Conservation (phyloP, 352 stramenopile species). For the Pythium plurisporium region DNA sequence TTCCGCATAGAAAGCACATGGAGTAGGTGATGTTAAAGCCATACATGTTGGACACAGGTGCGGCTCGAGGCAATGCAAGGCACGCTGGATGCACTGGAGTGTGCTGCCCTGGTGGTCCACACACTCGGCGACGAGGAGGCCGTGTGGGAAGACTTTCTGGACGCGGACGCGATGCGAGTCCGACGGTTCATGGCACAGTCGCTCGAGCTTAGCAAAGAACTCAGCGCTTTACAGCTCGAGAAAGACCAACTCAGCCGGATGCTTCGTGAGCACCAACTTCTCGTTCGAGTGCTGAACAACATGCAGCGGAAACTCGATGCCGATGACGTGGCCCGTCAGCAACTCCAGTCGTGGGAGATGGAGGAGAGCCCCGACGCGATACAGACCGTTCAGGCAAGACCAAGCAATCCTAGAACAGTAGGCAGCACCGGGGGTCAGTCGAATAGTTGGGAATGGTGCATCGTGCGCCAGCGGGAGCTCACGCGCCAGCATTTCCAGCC, state of each 20-base stretch:
- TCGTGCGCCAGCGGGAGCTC: not conserved
- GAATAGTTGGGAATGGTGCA: not conserved
- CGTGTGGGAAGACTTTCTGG: conserved; percentile 3
- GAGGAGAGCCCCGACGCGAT: no score
- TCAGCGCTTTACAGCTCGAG: not conserved
- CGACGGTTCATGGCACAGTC: not conserved
- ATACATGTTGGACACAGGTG: no score
- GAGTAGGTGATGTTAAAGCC: no score
- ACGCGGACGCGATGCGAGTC: not conserved
- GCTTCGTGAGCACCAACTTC: not conserved
- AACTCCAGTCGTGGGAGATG: no score
- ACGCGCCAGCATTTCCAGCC: not conserved
- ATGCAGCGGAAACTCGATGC: not conserved
- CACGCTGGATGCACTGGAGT: not conserved
- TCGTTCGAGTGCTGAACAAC: not conserved
- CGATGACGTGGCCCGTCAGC: no score
- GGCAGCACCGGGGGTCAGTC: no score
- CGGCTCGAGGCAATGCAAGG: not conserved
- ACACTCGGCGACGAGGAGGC: not conserved
- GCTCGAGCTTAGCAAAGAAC: not conserved
- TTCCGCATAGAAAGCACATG: no score
- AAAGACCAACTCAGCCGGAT: not conserved
- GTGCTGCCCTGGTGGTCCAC: not conserved
- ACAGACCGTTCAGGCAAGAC: no score
- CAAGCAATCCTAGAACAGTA: no score